phyloP scores from a whole-genome alignment of 148 eudicot species.

The Salicornia ramosissima region DNA sequence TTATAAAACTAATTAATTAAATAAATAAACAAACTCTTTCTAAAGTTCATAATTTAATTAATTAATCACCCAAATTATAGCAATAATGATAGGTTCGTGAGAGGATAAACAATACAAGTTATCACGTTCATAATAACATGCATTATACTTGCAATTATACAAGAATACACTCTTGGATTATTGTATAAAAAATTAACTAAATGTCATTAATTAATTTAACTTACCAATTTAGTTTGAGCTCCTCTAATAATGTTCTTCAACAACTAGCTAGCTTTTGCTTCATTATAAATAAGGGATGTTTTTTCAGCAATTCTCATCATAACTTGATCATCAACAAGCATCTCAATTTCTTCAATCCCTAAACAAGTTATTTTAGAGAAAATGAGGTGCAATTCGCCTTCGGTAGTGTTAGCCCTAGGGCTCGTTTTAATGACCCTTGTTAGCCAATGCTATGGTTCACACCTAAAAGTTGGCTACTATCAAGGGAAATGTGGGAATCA shows the following conservation, averaged over 20 bases:
- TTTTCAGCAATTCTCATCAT: slow-evolving; percentile 2
- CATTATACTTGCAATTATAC: slow-evolving; percentile 13
- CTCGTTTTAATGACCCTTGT: slow-evolving; percentile 30
- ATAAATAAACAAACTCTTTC: too few species aligned
- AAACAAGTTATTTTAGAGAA: not conserved
- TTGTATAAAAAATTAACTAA: not conserved
- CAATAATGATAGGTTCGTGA: not conserved
- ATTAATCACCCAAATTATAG: slow-evolving; percentile 4
- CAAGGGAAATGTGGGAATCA: slow-evolving; percentile 37
- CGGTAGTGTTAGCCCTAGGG: slow-evolving; percentile 24
- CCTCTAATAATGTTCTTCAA: not conserved
- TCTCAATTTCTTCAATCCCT: not conserved
- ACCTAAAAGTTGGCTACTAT: slow-evolving; percentile 40
- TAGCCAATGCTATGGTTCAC: slow-evolving; percentile 32
- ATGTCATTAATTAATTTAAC: not conserved
- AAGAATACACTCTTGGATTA: not conserved
- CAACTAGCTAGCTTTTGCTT: not conserved
- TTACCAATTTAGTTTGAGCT: not conserved
- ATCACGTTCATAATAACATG: slow-evolving; percentile 2
- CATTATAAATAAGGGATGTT: slow-evolving; percentile 8
- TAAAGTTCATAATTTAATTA: too few species aligned
- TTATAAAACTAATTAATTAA: too few species aligned
- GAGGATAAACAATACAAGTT: not conserved
- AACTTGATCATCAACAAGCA: not conserved
- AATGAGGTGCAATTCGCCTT: slow-evolving; percentile 26